phyloP scores from a whole-genome alignment of 2,329 filamentous ascomycete genomes.

The Fusarium sp. region DNA sequence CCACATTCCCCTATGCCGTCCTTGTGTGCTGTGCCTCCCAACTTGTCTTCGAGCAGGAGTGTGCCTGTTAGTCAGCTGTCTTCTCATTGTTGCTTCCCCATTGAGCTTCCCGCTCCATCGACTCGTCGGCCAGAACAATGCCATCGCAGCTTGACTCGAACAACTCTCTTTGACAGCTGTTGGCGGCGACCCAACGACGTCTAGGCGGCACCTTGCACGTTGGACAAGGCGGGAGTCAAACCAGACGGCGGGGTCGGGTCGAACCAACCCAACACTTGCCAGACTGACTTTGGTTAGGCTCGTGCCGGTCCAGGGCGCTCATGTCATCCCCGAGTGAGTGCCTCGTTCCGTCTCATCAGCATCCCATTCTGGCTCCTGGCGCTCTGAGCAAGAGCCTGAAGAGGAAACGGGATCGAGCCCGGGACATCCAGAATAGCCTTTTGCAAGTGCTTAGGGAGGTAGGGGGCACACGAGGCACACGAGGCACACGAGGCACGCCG shows the following conservation, averaged over 20 bases:
- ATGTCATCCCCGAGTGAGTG: slow-evolving; percentile 19
- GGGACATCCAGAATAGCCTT: slow-evolving; percentile 19
- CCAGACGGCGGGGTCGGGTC: slow-evolving; percentile 31
- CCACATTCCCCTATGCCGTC: background rate
- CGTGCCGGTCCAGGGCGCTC: slow-evolving; percentile 34
- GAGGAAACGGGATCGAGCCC: slow-evolving; percentile 19
- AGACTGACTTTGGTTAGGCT: slow-evolving; percentile 25
- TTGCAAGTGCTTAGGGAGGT: slow-evolving; percentile 29
- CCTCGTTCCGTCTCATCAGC: slow-evolving; percentile 22
- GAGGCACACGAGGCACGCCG: slow-evolving; percentile 6
- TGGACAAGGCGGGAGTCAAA: slow-evolving; percentile 27
- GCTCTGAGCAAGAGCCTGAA: slow-evolving; percentile 10
- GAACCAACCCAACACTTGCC: slow-evolving; percentile 12
- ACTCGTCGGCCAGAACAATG: slow-evolving; percentile 7
- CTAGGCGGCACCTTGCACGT: slow-evolving; percentile 28
- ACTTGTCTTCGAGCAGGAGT: background rate
- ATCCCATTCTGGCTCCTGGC: slow-evolving; percentile 24
- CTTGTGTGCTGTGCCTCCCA: background rate
- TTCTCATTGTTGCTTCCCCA: background rate
- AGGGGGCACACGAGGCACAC: slow-evolving; percentile 10
- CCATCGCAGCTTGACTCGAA: slow-evolving; percentile 13
- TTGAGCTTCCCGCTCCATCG: background rate
- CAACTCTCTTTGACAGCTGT: slow-evolving; percentile 23
- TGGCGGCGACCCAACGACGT: slow-evolving; percentile 19
- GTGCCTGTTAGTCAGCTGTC: background rate